phyloP scores from a whole-genome alignment of 2,329 filamentous ascomycete genomes.

The Fusarium bulbicola region DNA sequence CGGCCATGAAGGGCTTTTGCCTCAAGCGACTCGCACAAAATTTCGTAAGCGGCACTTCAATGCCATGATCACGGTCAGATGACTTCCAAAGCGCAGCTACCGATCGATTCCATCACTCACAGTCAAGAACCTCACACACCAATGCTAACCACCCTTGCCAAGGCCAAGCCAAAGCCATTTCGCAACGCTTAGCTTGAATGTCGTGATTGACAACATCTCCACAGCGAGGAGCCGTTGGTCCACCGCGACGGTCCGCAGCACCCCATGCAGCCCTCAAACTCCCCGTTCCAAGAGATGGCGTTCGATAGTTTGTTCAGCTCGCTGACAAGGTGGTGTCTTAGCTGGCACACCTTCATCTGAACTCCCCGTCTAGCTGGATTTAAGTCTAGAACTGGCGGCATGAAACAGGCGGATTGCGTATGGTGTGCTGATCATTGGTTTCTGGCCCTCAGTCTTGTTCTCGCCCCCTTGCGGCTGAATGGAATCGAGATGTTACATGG shows the following conservation, averaged over 20 bases:
- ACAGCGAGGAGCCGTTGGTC: background rate
- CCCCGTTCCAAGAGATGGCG: background rate
- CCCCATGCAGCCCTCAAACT: background rate
- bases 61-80: background rate
- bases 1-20: background rate
- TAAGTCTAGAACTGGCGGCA: background rate
- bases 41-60: background rate
- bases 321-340: background rate
- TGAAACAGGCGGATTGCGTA: background rate
- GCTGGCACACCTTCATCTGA: background rate
- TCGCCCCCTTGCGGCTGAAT: background rate
- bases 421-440: background rate
- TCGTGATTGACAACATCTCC: slow-evolving; percentile 2
- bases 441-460: rapidly evolving
- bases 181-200: background rate
- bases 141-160: background rate
- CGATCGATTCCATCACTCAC: background rate
- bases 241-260: background rate
- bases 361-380: background rate
- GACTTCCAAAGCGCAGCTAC: background rate
- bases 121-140: background rate
- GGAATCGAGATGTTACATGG: background rate
- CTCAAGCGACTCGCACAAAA: background rate
- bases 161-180: background rate
- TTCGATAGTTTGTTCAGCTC: slow-evolving; percentile 2